Conservation (phyloP, 371 early-diverging fungal species). For the Apophysomyces trapeziformis region DNA sequence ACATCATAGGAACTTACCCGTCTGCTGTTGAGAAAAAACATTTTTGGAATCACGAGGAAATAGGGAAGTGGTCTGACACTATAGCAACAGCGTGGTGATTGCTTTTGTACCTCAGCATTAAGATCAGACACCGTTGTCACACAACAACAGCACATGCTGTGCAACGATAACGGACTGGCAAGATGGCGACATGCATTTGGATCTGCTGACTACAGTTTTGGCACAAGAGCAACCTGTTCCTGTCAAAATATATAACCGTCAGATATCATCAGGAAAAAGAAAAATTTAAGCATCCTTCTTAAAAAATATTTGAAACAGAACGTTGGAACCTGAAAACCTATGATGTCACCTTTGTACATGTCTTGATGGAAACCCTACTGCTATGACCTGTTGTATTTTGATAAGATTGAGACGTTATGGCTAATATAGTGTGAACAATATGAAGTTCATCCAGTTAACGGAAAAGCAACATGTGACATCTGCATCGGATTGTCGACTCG, state of each 20-base stretch:
- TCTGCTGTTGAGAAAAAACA: too few relatives aligned
- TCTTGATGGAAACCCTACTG: too few relatives aligned
- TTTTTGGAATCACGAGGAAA: too few relatives aligned
- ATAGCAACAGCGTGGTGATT: neutral
- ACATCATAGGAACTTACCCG: too few relatives aligned
- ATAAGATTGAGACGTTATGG: too few relatives aligned
- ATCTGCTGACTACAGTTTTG: slow-evolving; percentile 2
- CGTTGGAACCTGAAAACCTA: neutral
- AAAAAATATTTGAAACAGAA: neutral
- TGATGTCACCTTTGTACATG: neutral
- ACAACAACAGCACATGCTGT: slow-evolving; percentile 6
- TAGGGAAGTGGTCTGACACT: too few relatives aligned
- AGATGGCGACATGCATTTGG: slow-evolving; percentile 6
- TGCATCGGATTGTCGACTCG: too few relatives aligned
- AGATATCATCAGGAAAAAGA: neutral
- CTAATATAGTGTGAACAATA: too few relatives aligned
- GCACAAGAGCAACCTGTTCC: neutral
- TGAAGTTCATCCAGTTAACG: too few relatives aligned
- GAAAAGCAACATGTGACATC: too few relatives aligned
- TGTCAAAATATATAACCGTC: neutral
- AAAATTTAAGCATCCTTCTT: neutral
- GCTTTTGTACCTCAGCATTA: neutral
- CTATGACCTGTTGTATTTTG: too few relatives aligned
- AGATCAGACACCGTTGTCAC: slow-evolving; percentile 7
- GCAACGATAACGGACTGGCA: slow-evolving; percentile 2